Evolutionary conservation across 768 basidiomycete genomes (phyloP).

Genomic region (Mycena rosella): DNA sequence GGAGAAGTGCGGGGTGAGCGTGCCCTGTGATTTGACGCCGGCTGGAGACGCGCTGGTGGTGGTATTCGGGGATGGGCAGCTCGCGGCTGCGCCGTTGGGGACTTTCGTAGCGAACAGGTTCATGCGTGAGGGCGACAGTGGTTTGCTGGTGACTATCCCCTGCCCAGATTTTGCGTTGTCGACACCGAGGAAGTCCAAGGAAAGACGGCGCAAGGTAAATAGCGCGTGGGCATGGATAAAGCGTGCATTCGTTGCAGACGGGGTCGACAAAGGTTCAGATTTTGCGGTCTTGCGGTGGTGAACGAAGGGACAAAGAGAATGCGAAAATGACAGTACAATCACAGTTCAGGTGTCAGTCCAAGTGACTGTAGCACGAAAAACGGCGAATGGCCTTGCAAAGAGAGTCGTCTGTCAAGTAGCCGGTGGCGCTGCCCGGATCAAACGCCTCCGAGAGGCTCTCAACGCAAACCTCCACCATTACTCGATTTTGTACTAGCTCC

Average conservation of each 20-base stretch:
- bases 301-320: neutral
- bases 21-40: slow-evolving; percentile 25
- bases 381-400: too few relatives aligned
- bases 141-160: slow-evolving; percentile 24
- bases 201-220: slow-evolving; percentile 20
- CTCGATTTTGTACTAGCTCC: too few relatives aligned
- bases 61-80: slow-evolving; percentile 18
- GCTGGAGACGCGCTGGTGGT: slow-evolving; percentile 24
- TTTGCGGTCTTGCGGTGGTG: slow-evolving; percentile 20
- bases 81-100: slow-evolving; percentile 8
- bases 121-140: slow-evolving; percentile 23
- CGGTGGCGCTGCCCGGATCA: too few relatives aligned
- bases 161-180: slow-evolving; percentile 26
- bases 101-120: slow-evolving; percentile 23
- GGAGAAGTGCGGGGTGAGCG: slow-evolving; percentile 20
- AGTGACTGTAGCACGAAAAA: too few relatives aligned
- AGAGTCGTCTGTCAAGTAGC: too few relatives aligned
- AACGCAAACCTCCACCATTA: too few relatives aligned
- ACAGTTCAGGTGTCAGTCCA: too few relatives aligned
- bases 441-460: too few relatives aligned
- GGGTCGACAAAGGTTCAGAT: slow-evolving; percentile 20
- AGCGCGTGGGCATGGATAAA: slow-evolving; percentile 25
- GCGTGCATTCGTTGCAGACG: slow-evolving; percentile 20
- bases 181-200: slow-evolving; percentile 26
- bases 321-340: too few relatives aligned